Conservation (phyloP, 139 green algal species). For the Chlorella sp. region DNA sequence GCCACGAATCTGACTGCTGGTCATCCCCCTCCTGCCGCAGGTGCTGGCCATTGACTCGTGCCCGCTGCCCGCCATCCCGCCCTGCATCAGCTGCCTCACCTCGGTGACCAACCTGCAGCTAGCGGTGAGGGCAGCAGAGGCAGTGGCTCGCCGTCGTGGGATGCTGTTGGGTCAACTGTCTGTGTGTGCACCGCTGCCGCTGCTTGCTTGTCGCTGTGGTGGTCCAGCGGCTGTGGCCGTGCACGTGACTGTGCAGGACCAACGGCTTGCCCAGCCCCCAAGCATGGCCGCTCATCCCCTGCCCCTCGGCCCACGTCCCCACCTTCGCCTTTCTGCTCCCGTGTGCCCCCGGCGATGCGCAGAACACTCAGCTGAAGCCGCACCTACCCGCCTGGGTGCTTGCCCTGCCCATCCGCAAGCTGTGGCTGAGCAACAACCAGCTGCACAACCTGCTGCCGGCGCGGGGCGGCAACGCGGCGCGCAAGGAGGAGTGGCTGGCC, state of each 20-base stretch:
- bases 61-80: slow-evolving; percentile 6
- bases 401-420: slow-evolving; percentile 6
- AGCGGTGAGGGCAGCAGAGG: not conserved
- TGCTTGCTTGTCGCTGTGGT: too few species aligned
- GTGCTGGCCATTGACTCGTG: slow-evolving; percentile 20
- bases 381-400: slow-evolving; percentile 25
- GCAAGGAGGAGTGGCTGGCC: slow-evolving; percentile 3
- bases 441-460: not conserved
- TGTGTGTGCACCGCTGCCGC: not conserved
- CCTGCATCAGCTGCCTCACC: not conserved
- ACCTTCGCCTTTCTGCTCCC: too few species aligned
- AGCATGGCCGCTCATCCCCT: not conserved
- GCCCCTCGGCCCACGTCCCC: not conserved
- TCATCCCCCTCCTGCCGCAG: not conserved
- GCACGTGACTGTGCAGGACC: too few species aligned
- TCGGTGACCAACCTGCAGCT: slow-evolving; percentile 29
- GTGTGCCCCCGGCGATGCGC: too few species aligned
- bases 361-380: not conserved
- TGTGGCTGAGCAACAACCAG: slow-evolving; percentile 31
- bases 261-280: too few species aligned
- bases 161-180: too few species aligned
- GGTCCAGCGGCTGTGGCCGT: too few species aligned
- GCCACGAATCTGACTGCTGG: too few species aligned
- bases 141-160: too few species aligned
- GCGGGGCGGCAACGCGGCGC: not conserved